Evolutionary conservation across 495 filamentous ascomycete genomes (phyloP).

Genomic region (Penicillium riverlandense): DNA sequence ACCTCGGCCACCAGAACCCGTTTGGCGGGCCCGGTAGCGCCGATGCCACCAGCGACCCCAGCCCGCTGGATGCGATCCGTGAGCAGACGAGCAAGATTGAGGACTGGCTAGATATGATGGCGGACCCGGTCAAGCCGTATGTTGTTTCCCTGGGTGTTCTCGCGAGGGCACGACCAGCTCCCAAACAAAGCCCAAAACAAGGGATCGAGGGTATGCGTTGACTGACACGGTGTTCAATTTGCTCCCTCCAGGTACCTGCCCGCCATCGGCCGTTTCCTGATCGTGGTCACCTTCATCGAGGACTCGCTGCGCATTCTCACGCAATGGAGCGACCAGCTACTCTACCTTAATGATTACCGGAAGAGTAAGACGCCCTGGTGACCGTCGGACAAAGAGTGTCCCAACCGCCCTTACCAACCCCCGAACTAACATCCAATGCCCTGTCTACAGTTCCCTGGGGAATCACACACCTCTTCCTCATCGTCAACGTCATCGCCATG

Average conservation of each 20-base stretch:
- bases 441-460: constrained; percentile 67
- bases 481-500: constrained; percentile 89
- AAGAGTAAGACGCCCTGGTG: constrained; percentile 57
- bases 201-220: constrained; percentile 2
- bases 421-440: constrained; percentile 9
- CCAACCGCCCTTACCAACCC: background rate
- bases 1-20: constrained; percentile 71
- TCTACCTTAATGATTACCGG: constrained; percentile 88
- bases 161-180: too few relatives aligned
- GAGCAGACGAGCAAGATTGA: constrained; percentile 98
- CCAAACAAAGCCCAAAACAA: background rate
- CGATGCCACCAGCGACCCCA: constrained; percentile 63
- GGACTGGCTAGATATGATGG: constrained; percentile 80
- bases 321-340: constrained; percentile 94
- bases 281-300: constrained; percentile 97
- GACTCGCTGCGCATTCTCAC: constrained; percentile 94
- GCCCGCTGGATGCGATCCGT: constrained; percentile 84
- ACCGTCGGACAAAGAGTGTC: background rate
- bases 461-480: constrained; percentile 88
- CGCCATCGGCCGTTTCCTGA: constrained; percentile 91
- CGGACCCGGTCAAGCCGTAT: constrained; percentile 94
- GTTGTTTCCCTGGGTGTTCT: constrained; percentile 28
- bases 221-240: constrained; percentile 28
- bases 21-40: constrained; percentile 61
- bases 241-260: constrained; percentile 68